Conservation (phyloP, 768 basidiomycete species). For the Boletus sp. region DNA sequence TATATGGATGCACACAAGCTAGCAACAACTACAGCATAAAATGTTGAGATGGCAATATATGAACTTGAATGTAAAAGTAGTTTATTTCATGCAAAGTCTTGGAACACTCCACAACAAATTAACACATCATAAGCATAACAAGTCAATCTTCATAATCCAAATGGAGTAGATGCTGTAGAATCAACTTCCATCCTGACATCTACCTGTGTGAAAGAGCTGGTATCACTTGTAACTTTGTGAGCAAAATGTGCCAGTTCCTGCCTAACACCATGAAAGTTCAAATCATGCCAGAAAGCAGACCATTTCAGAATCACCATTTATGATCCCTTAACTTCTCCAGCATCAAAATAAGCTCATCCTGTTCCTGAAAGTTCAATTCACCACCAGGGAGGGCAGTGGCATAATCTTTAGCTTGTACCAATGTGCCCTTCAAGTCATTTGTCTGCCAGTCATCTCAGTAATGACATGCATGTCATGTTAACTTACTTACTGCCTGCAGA, state of each 20-base stretch:
- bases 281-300: not conserved
- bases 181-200: slow-evolving; percentile 63
- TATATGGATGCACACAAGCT: no score
- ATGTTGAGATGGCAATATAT: no score
- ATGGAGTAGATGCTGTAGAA: slow-evolving; percentile 73
- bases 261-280: slow-evolving; percentile 32
- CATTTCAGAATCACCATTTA: slow-evolving; percentile 35
- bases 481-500: slow-evolving; percentile 56
- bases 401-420: slow-evolving; percentile 59
- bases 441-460: slow-evolving; percentile 45
- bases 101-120: no score
- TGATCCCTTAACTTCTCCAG: slow-evolving; percentile 60
- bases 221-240: slow-evolving; percentile 38
- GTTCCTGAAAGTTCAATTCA: slow-evolving; percentile 65
- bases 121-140: no score
- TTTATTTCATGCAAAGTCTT: no score
- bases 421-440: slow-evolving; percentile 62
- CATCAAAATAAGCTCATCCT: slow-evolving; percentile 70
- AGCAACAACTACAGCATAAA: no score
- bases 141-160: slow-evolving; percentile 28
- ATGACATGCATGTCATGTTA: not conserved
- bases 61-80: no score
- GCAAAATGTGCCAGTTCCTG: slow-evolving; percentile 56
- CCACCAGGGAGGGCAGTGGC: slow-evolving; percentile 66
- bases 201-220: slow-evolving; percentile 23